These are phyloP conservation scores for Saccharomycopsis lassenensis DNA, from an alignment of 805 yeast genomes.

Conservation along the genomic window DNA sequence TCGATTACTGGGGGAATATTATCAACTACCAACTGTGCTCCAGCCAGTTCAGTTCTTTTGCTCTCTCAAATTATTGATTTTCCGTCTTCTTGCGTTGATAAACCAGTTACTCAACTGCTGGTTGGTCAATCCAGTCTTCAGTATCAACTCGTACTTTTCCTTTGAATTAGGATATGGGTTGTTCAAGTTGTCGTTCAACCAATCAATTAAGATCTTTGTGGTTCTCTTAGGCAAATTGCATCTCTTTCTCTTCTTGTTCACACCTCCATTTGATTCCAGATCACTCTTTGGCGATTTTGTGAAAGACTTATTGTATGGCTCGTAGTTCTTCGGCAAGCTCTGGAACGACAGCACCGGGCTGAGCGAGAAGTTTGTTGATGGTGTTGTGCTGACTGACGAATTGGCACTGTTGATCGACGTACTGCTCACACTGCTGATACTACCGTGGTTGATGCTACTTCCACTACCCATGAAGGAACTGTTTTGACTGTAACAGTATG, in stretches of 20 bases:
- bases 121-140: conserved; percentile 65
- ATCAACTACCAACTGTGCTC: no score
- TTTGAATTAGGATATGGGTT: conserved; percentile 80
- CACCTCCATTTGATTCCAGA: neutral
- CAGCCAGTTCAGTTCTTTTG: conserved; percentile 3
- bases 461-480: no score
- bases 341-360: no score
- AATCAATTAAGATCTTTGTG: conserved; percentile 56
- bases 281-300: conserved; percentile 2
- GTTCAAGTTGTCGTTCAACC: conserved; percentile 65
- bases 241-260: conserved; percentile 32
- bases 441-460: no score
- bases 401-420: no score
- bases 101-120: conserved; percentile 84
- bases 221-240: conserved; percentile 74
- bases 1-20: no score
- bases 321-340: neutral
- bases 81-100: conserved; percentile 74
- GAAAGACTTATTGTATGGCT: neutral
- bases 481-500: conserved; percentile 14
- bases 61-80: conserved; percentile 38
- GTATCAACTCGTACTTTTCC: conserved; percentile 60
- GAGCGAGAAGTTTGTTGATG: no score
- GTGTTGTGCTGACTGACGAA: no score
- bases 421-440: no score